These are phyloP conservation scores for Talaromyces sp. DNA, from an alignment of 2,329 filamentous ascomycete species.

Conservation along the genomic window DNA sequence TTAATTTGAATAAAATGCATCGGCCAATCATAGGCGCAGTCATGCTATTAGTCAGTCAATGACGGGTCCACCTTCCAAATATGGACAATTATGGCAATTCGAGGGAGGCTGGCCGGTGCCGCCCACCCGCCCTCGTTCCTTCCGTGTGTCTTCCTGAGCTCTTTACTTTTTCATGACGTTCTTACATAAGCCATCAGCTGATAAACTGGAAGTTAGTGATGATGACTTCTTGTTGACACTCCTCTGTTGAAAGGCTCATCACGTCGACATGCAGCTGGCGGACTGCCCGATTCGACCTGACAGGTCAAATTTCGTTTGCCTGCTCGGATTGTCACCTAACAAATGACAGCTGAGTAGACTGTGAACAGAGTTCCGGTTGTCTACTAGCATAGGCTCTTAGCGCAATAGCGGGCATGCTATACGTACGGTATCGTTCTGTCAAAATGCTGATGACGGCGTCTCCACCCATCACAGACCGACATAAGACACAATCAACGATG, in stretches of 20 bases:
- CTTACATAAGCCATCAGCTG: not conserved
- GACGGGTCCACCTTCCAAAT: not conserved
- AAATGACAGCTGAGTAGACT: not conserved
- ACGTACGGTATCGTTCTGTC: not conserved
- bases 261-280: not conserved
- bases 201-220: too few species aligned
- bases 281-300: not conserved
- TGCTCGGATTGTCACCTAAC: not conserved
- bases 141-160: not conserved
- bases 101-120: not conserved
- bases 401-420: not conserved
- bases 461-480: not conserved
- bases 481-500: not conserved
- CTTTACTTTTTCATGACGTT: not conserved
- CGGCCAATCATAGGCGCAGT: not conserved
- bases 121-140: not conserved
- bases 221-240: not conserved
- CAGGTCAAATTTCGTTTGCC: not conserved
- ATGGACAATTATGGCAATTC: not conserved
- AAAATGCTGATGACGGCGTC: not conserved
- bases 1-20: not conserved
- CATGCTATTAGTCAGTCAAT: not conserved
- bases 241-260: not conserved
- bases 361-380: not conserved
- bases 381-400: not conserved